Percentiles rank a stretch among this genome's conserved stretches.
Evolutionary conservation across 2,329 filamentous ascomycete species (phyloP).

Genomic region (Fusarium paranaense): DNA sequence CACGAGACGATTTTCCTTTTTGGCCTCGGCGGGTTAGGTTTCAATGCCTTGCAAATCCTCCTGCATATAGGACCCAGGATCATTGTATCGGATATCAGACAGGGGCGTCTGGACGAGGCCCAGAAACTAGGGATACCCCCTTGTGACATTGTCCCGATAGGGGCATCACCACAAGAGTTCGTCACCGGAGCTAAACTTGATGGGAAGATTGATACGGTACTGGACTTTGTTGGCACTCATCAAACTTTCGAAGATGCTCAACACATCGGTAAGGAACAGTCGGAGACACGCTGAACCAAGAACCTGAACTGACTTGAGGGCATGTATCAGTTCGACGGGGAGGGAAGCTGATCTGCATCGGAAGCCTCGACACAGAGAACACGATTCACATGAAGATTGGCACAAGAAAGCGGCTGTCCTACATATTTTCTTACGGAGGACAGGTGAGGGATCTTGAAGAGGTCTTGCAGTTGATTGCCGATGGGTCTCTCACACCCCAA

Average conservation of each 20-base stretch:
- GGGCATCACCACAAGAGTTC: slow-evolving; percentile 22
- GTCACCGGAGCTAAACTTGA: slow-evolving; percentile 1
- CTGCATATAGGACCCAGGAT: slow-evolving; percentile 25
- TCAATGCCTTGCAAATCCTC: slow-evolving; percentile 36
- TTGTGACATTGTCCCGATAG: slow-evolving; percentile 25
- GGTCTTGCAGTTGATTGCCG: slow-evolving; percentile 39
- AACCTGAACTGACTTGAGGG: not conserved
- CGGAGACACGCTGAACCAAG: not conserved
- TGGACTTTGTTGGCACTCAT: slow-evolving; percentile 39
- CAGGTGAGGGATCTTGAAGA: slow-evolving; percentile 53
- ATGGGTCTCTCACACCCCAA: slow-evolving; percentile 16
- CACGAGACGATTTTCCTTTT: slow-evolving; percentile 29
- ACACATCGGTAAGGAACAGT: slow-evolving; percentile 26
- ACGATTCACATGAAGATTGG: slow-evolving; percentile 58
- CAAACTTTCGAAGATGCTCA: slow-evolving; percentile 41
- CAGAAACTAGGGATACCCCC: slow-evolving; percentile 12
- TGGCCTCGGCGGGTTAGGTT: slow-evolving; percentile 28
- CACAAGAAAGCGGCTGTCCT: slow-evolving; percentile 55
- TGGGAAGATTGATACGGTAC: slow-evolving; percentile 26
- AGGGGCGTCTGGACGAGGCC: slow-evolving; percentile 32
- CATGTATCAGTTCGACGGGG: slow-evolving; percentile 25
- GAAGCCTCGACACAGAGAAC: slow-evolving; percentile 53
- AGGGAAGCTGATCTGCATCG: slow-evolving; percentile 54
- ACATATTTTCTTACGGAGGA: slow-evolving; percentile 58
- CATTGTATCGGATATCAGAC: slow-evolving; percentile 32